Base-by-base conservation (phyloP, 78 protist species). In the Anaeramoeba flamelloides region DNA sequence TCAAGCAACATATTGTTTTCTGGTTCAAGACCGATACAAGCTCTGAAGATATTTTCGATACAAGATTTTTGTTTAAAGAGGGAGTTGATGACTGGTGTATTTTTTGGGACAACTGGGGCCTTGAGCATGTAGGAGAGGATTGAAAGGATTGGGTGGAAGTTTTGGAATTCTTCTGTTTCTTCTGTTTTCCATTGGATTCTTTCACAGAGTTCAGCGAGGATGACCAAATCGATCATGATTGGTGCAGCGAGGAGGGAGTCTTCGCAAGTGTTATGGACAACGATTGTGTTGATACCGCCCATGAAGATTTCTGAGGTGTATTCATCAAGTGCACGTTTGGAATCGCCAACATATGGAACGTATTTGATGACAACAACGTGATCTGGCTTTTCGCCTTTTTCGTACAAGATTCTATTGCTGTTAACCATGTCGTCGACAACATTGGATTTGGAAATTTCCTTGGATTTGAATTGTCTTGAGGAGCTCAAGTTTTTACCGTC, bases 251-350 rank as follows among this genome's bases (percentile, higher is more conserved):
- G 90, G 38, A 97, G 91, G 0, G 97, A 93, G 88, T 93, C 98
- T 64, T 91, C 92, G 79, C 94, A 90, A 30, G 88, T 84, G 89
- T 90, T 90, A 81, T 88, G 91, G 53, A 92, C 22, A 3, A 32
- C 64, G 75, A 91, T 83, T 39, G 98, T 94, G 90, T 94, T 91
- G 83, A 39, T 76, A 39, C 99, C 99, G 74, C 94, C 95, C 97
- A 95, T 87, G 3, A 12, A 3, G 22, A 8, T 78, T 41, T 39
- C 2, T 34, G 80, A 78, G 38, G 83, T 80, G 89, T 94, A 96
- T 86, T 97, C 99, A 87, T 97, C 99, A 91, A 97, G 82, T 34
- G 99, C 99, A 69, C 99, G 86, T 96, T 97, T 96, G 87, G 89
- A 79, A 88, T 97, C 99, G n/a, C 95, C 97, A 26, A 97, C 99